These are phyloP conservation scores for Neurospora intermedia DNA, from an alignment of 495 filamentous ascomycete genomes.

Conservation along the genomic window DNA sequence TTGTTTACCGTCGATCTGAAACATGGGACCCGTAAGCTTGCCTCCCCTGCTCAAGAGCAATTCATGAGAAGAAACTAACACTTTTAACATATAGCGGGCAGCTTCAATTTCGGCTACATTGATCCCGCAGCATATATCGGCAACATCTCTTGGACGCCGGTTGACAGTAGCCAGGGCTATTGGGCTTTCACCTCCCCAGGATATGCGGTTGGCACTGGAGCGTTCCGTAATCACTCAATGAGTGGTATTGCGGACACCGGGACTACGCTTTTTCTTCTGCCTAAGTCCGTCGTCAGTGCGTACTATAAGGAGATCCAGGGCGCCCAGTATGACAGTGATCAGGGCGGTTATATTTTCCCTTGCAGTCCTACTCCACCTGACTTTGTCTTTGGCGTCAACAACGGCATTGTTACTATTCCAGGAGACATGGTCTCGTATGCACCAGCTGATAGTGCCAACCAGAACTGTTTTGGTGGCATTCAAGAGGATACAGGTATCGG, in stretches of 20 bases:
- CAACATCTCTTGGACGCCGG: conserved; percentile 47
- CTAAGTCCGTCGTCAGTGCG: conserved; percentile 39
- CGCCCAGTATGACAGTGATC: conserved; percentile 31
- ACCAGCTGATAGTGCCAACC: conserved; percentile 17
- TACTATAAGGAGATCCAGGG: conserved; percentile 54
- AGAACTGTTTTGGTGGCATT: conserved; percentile 52
- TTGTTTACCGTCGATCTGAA: conserved; percentile 62
- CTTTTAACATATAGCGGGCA: conserved; percentile 36
- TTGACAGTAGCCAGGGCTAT: conserved; percentile 52
- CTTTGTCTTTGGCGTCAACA: conserved; percentile 48
- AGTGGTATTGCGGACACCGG: conserved; percentile 58
- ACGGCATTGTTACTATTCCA: conserved; percentile 39
- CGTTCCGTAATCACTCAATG: conserved; percentile 25
- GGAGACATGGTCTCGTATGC: conserved; percentile 47
- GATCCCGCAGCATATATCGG: conserved; percentile 53
- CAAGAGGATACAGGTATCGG: conserved; percentile 51
- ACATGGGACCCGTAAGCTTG: conserved; percentile 33
- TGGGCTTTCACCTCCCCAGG: conserved; percentile 59
- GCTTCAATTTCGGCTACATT: conserved; percentile 68
- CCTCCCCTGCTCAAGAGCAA: not conserved
- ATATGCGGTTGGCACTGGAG: conserved; percentile 47
- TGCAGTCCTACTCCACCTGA: conserved; percentile 52
- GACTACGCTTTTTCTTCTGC: conserved; percentile 60
- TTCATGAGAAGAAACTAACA: not conserved
- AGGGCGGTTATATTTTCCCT: conserved; percentile 58